phyloP scores from a whole-genome alignment of 768 basidiomycete genomes.

The Tephrocybe rancida region DNA sequence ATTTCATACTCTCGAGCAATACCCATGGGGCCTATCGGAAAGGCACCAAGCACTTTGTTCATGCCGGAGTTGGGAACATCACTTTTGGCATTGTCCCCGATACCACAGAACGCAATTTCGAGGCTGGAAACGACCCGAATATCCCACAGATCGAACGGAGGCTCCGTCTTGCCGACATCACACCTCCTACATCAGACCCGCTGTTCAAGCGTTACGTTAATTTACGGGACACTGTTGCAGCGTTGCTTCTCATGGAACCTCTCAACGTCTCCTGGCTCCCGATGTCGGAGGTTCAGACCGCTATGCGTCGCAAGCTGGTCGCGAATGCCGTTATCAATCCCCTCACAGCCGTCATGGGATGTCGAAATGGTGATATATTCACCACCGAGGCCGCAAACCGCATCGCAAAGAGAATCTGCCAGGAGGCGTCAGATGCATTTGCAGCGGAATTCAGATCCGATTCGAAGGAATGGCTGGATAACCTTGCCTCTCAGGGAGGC shows the following conservation, averaged over 20 bases:
- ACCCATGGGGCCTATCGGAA: constrained; percentile 77
- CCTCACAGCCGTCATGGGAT: constrained; percentile 78
- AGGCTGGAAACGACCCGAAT: constrained; percentile 45
- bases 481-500: constrained; percentile 28
- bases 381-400: constrained; percentile 39
- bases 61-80: constrained; percentile 70
- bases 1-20: constrained; percentile 83
- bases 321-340: constrained; percentile 85
- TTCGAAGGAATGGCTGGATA: constrained; percentile 32
- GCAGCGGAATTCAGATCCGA: constrained; percentile 49
- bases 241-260: constrained; percentile 53
- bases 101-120: constrained; percentile 60
- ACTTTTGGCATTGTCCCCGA: constrained; percentile 84
- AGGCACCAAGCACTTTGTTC: constrained; percentile 56
- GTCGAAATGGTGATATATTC: constrained; percentile 79
- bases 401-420: constrained; percentile 57
- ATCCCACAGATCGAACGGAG: constrained; percentile 37
- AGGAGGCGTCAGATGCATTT: constrained; percentile 73
- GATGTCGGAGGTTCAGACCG: constrained; percentile 64
- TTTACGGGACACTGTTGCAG: constrained; percentile 70
- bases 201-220: constrained; percentile 50
- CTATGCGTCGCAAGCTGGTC: constrained; percentile 79
- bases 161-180: constrained; percentile 58
- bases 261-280: constrained; percentile 69
- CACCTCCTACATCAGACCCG: constrained; percentile 35